phyloP scores from a whole-genome alignment of 1,139 yeast genomes.

The Sugiyamaella novakii region DNA sequence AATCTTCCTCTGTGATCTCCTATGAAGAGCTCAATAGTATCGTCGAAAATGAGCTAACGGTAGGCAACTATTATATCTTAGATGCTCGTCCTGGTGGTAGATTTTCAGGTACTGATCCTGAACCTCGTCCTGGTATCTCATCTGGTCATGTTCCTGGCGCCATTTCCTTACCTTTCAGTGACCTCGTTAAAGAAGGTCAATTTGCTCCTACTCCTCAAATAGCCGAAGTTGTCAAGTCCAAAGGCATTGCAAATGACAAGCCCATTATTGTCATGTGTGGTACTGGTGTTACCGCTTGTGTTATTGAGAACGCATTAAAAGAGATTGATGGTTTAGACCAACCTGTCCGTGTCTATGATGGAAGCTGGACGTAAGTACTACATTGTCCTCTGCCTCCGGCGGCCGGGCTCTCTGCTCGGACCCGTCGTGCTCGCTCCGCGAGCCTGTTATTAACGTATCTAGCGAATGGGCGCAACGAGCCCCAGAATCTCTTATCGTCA shows the following conservation, averaged over 20 bases:
- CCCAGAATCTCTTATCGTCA: slow-evolving; percentile 33
- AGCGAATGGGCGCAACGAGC: slow-evolving; percentile 47
- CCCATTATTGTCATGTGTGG: slow-evolving; percentile 90
- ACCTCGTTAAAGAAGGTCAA: slow-evolving; percentile 47
- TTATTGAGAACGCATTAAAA: slow-evolving; percentile 70
- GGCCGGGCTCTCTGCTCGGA: slow-evolving; percentile 3
- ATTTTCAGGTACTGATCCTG: slow-evolving; percentile 77
- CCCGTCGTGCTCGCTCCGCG: not conserved
- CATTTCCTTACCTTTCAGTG: slow-evolving; percentile 73
- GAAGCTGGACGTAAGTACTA: slow-evolving; percentile 71
- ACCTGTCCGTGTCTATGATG: slow-evolving; percentile 78
- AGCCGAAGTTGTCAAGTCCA: slow-evolving; percentile 46
- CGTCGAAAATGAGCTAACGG: slow-evolving; percentile 49
- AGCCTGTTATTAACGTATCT: slow-evolving; percentile 28
- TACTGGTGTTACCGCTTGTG: slow-evolving; percentile 91
- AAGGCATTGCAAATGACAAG: slow-evolving; percentile 50
- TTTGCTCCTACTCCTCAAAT: slow-evolving; percentile 55
- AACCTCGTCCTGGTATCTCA: slow-evolving; percentile 83
- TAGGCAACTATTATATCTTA: slow-evolving; percentile 51
- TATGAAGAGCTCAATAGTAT: slow-evolving; percentile 64
- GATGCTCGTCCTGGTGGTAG: slow-evolving; percentile 84
- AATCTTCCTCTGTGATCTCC: slow-evolving; percentile 54
- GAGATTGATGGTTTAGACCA: slow-evolving; percentile 52
- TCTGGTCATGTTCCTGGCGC: slow-evolving; percentile 91
- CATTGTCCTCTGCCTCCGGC: not conserved